Percentiles rank a stretch among this genome's conserved stretches.
These are phyloP conservation scores for Gastrolobium villosum DNA, from an alignment of 306 rosid genomes.

Conservation along the genomic window DNA sequence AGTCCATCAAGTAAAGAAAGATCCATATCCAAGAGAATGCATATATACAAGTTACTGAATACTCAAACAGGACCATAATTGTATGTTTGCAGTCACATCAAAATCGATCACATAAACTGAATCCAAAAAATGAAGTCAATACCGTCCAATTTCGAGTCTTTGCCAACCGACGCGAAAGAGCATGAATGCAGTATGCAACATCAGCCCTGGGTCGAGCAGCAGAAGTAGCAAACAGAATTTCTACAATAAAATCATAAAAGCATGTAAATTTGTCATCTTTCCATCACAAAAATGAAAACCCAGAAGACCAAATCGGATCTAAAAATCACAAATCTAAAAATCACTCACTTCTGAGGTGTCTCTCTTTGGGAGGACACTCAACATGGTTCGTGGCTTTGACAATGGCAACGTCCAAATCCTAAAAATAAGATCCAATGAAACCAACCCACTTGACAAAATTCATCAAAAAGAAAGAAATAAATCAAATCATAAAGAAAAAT, in stretches of 20 bases:
- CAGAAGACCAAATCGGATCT: slow-evolving; percentile 55
- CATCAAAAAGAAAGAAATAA: background rate
- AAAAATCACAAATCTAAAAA: no score
- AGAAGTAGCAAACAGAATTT: slow-evolving; percentile 76
- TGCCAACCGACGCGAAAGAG: slow-evolving; percentile 84
- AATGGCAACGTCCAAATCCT: slow-evolving; percentile 99
- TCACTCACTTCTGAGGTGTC: slow-evolving; percentile 87
- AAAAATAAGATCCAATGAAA: slow-evolving; percentile 53
- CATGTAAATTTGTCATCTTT: slow-evolving; percentile 22
- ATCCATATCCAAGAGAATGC: slow-evolving; percentile 35
- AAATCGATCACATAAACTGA: slow-evolving; percentile 25
- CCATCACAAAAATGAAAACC: slow-evolving; percentile 25
- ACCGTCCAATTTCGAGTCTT: slow-evolving; percentile 99
- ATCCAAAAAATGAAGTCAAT: slow-evolving; percentile 25
- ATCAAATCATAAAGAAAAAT: slow-evolving; percentile 30
- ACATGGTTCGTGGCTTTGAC: slow-evolving; percentile 99
- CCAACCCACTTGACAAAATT: slow-evolving; percentile 37
- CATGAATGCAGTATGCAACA: slow-evolving; percentile 98
- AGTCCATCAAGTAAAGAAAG: background rate
- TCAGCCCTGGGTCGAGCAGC: slow-evolving; percentile 94
- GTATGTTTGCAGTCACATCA: background rate
- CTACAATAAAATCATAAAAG: slow-evolving; percentile 28
- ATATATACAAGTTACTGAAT: background rate
- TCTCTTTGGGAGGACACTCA: slow-evolving; percentile 96
- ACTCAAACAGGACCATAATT: slow-evolving; percentile 27